Percentiles rank a stretch among this genome's conserved stretches.
Conservation (phyloP, 2,329 filamentous ascomycete genomes). For the Furcasterigmium furcatum region DNA sequence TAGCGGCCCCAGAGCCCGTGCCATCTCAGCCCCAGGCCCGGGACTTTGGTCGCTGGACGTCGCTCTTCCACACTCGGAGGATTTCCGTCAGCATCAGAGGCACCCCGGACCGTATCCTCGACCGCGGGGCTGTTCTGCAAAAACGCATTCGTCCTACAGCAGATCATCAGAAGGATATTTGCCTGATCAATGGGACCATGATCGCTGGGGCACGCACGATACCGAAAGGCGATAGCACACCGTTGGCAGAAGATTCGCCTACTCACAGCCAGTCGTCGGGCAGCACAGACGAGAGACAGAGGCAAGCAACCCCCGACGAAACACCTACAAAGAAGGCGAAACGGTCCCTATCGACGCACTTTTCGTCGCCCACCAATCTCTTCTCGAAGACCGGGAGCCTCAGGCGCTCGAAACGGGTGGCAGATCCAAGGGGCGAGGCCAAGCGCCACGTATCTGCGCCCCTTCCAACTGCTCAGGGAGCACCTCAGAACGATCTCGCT, state of each 20-base stretch:
- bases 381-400: conserved; percentile 54
- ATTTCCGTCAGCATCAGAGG: conserved; percentile 21
- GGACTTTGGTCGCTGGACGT: conserved; percentile 41
- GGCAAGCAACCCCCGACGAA: conserved; percentile 25
- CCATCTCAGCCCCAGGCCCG: not conserved
- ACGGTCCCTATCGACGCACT: conserved; percentile 58
- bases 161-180: conserved; percentile 22
- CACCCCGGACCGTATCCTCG: conserved; percentile 18
- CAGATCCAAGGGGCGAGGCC: conserved; percentile 35
- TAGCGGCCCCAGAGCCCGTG: too few species aligned
- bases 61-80: conserved; percentile 51
- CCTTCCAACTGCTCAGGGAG: conserved; percentile 25
- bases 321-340: conserved; percentile 42
- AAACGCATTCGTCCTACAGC: conserved; percentile 21
- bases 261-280: conserved; percentile 2
- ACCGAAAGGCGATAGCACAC: not conserved
- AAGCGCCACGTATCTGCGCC: conserved; percentile 55
- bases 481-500: conserved; percentile 19
- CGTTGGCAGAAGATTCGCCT: not conserved
- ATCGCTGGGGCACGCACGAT: conserved; percentile 7
- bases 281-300: not conserved
- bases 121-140: conserved; percentile 20
- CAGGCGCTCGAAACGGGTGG: conserved; percentile 49
- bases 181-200: conserved; percentile 9
- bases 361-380: conserved; percentile 54